phyloP scores from a whole-genome alignment of 2,329 filamentous ascomycete genomes.

The Lasiodiplodia gonubiensis region DNA sequence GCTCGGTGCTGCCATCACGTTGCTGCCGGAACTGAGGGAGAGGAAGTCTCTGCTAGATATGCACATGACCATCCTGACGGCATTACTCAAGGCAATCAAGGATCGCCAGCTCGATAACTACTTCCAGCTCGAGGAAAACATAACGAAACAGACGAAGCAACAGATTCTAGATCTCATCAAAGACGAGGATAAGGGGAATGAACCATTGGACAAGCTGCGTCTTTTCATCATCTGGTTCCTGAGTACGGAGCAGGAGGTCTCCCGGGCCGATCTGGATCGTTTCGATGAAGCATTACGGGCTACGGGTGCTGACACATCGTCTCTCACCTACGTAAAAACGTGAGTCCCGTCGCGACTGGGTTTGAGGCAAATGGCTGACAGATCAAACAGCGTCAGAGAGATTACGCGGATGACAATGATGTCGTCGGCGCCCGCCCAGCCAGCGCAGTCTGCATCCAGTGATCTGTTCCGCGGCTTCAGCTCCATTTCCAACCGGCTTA shows the following conservation, averaged over 20 bases:
- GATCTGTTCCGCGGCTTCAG: constrained; percentile 94
- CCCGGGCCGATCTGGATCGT: constrained; percentile 78
- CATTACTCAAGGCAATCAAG: constrained; percentile 81
- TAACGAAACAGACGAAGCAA: constrained; percentile 86
- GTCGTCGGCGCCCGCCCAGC: constrained; percentile 75
- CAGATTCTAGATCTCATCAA: constrained; percentile 89
- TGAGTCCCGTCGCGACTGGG: constrained; percentile 50
- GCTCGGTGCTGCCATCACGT: constrained; percentile 91
- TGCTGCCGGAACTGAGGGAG: constrained; percentile 89
- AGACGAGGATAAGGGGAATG: constrained; percentile 78
- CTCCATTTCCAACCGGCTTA: constrained; percentile 87
- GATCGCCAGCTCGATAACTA: constrained; percentile 94
- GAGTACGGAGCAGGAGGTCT: constrained; percentile 88
- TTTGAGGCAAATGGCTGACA: constrained; percentile 3
- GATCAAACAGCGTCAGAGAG: constrained; percentile 72
- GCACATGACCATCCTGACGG: constrained; percentile 98
- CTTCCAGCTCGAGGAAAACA: constrained; percentile 92
- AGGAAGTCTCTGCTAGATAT: constrained; percentile 93
- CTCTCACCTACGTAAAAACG: constrained; percentile 86
- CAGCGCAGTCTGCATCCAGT: constrained; percentile 67
- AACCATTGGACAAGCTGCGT: constrained; percentile 86
- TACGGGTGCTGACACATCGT: constrained; percentile 76
- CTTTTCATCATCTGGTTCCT: constrained; percentile 93
- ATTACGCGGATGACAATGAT: constrained; percentile 99
- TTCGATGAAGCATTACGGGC: constrained; percentile 83